Evolutionary conservation across 1,284 basidiomycete genomes (phyloP).

Genomic region (Bondarzewia mesenterica): DNA sequence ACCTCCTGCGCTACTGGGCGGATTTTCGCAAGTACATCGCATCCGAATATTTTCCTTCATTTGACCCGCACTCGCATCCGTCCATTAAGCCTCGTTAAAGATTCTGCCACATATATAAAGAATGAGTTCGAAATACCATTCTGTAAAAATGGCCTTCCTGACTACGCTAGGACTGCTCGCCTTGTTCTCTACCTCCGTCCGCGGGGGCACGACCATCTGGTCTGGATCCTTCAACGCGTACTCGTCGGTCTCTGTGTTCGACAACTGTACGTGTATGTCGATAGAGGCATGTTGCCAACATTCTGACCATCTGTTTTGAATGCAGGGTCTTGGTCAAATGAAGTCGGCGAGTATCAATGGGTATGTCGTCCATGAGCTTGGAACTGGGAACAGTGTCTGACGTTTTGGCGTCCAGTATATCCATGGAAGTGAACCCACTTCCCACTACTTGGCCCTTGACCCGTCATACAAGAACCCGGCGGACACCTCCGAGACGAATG

Average conservation of each 20-base stretch:
- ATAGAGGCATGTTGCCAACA: neutral
- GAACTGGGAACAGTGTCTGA: neutral
- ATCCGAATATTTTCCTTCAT: constrained; percentile 7
- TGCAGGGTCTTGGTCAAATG: constrained; percentile 49
- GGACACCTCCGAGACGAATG: constrained; percentile 40
- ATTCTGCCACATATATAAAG: neutral
- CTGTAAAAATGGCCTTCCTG: constrained; percentile 13
- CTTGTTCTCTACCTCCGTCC: constrained; percentile 24
- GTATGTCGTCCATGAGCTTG: constrained; percentile 21
- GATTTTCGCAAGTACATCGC: constrained; percentile 6
- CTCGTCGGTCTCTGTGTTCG: constrained; percentile 38
- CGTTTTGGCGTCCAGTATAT: constrained; percentile 39
- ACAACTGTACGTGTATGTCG: constrained; percentile 33
- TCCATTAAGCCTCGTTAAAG: neutral
- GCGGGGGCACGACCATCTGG: constrained; percentile 45
- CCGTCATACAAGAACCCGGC: constrained; percentile 56
- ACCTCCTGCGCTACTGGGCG: no score
- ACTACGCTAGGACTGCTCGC: constrained; percentile 14
- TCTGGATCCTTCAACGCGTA: constrained; percentile 44
- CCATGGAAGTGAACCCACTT: constrained; percentile 45
- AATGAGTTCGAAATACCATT: neutral
- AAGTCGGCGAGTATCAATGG: constrained; percentile 55
- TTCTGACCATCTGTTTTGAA: neutral
- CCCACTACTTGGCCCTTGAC: constrained; percentile 44
- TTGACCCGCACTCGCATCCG: neutral